Base-by-base conservation (phyloP, 2,329 filamentous ascomycete genomes). In the Pseudomassariella vexata region DNA sequence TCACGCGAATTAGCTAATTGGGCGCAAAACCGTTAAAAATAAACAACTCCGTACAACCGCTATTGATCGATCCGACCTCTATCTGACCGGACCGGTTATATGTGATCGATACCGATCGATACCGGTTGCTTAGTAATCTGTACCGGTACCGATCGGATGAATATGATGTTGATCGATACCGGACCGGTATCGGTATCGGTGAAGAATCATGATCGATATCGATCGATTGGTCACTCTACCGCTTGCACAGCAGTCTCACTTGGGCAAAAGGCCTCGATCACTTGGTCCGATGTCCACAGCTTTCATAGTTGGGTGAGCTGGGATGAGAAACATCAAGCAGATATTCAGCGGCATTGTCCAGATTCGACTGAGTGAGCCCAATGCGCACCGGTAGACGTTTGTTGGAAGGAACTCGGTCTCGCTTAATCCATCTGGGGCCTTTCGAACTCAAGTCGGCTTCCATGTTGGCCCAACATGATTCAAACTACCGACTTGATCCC, bases 221-320 rank as follows among this genome's bases (percentile, higher is more conserved):
- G n/a, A n/a, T n/a, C n/a, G n/a, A n/a, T n/a, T n/a, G n/a, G n/a
- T n/a, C n/a, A n/a, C n/a, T n/a, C n/a, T n/a, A n/a, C 35, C 14
- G 32, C 24, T 28, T 38, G 17, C 5, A 53, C 30, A 50, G 48
- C 7, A 45, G 43, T 38, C 45, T 44, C 19, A 42, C 40, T 24
- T 42, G 39, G n/a, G 28, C 35, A 18, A 40, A 37, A 37, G 11
- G 35, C 26, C 21, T 16, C 35, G 14, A 37, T 30, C 15, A 37
- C 35, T 19, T 37, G 21, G 7, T 37, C 35, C 17, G 35, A 20
- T 11, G 35, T 34, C 35, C 35, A 37, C 3, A 24, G 20, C 18
- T 34, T 37, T 8, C 35, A 21, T 37, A 37, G 9, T 34, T 34
- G 9, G 19, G 30, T 9, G 35, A 37, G 11, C 24, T 30, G 3